Evolutionary conservation across 2,329 filamentous ascomycete species (phyloP).

Genomic region (Aurifilum marmelostoma): DNA sequence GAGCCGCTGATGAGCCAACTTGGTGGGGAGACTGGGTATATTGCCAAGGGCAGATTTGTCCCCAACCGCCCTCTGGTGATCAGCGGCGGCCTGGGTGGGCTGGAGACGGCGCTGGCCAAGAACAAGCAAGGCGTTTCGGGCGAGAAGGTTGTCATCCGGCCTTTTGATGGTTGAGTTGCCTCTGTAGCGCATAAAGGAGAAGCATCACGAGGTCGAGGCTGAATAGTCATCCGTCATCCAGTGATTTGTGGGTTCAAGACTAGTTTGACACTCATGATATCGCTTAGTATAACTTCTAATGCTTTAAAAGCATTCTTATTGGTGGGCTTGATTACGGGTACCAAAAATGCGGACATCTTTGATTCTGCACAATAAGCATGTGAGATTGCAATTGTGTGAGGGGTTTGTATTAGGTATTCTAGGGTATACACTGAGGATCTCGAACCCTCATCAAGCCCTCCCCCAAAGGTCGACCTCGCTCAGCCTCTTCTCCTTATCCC

Average conservation of each 20-base stretch:
- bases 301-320: too few relatives aligned
- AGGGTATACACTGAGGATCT: background rate
- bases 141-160: constrained; percentile 35
- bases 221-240: background rate
- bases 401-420: background rate
- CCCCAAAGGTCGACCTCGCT: background rate
- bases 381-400: background rate
- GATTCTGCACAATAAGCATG: too few relatives aligned
- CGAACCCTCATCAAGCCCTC: background rate
- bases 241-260: too few relatives aligned
- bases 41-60: constrained; percentile 37
- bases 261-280: too few relatives aligned
- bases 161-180: constrained; percentile 15
- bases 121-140: constrained; percentile 36
- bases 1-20: constrained; percentile 37
- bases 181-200: too few relatives aligned
- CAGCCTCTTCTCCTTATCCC: background rate
- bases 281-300: too few relatives aligned
- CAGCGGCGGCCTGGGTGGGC: constrained; percentile 35
- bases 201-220: background rate
- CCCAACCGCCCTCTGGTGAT: constrained; percentile 37
- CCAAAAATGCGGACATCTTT: too few relatives aligned
- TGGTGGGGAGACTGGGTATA: constrained; percentile 37
- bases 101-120: constrained; percentile 35
- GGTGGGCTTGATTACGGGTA: too few relatives aligned